Base-by-base conservation (phyloP, 208 protist species). In the Trypanosoma theileri region DNA sequence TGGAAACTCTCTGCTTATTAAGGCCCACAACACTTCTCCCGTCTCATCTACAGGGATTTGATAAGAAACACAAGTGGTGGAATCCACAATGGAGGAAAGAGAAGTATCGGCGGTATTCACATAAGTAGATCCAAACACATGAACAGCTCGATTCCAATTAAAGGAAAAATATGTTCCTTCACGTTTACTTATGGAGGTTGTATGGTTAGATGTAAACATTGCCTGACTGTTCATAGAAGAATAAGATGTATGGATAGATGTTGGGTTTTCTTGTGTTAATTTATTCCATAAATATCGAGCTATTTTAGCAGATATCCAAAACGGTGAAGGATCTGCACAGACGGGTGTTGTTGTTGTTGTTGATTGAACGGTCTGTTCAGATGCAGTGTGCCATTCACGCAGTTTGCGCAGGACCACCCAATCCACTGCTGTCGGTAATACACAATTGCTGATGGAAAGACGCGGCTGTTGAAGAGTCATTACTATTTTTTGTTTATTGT, bases 11-110 rank as follows among this genome's bases (percentile, higher is more conserved):
- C 35, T n/a, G n/a, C n/a, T n/a, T n/a, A 81, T n/a, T 4, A 44
- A 50, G 2, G 10, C 0, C 40, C 40, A 72, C 1, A 77, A 48
- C 16, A 81, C 42, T 11, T 57, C 24, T 16, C 85, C 85, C 17
- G 69, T 46, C 28, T 84, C 82, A 53, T 44, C 55, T n/a, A 91
- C 60, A 10, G 82, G 85, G 0, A 91, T 21, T 12, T 59, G 61
- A 60, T 81, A 76, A 24, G 21, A 59, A 10, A 57, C 46, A 26
- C 77, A 82, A 12, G 66, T 55, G 26, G 69, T 22, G 16, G 81
- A 88, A 60, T 91, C 85, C 24, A 88, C 64, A 16, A 84, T 17
- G 16, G 67, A 83, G 16, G 69, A 59, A 12, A 86, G 31, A 26
- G 74, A 53, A 12, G 76, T 82, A 26, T 69, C 46, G 0, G 61